Conservation (phyloP, 345 rosid genomes). For the Melastoma malabathricum region DNA sequence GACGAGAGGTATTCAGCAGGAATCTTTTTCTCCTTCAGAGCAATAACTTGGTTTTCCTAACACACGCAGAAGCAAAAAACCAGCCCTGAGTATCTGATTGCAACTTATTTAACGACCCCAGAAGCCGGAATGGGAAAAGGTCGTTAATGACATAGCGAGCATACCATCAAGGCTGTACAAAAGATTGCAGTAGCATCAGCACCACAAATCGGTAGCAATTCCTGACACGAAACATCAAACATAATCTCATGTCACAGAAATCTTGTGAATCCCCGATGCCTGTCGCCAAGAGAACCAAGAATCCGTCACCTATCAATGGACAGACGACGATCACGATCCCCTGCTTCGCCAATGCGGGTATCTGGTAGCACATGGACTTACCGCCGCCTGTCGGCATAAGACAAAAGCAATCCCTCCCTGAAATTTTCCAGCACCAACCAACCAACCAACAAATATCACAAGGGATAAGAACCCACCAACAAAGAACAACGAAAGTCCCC, state of each 20-base stretch:
- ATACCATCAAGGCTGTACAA: slow-evolving; percentile 80
- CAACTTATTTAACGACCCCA: too few relatives aligned
- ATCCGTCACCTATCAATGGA: slow-evolving; percentile 68
- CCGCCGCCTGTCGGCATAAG: slow-evolving; percentile 99
- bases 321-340: slow-evolving; percentile 91
- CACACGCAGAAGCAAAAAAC: neutral
- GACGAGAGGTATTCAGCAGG: slow-evolving; percentile 89
- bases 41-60: slow-evolving; percentile 88
- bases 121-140: neutral
- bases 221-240: slow-evolving; percentile 4
- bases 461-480: neutral
- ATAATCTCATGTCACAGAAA: slow-evolving; percentile 2
- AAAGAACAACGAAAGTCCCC: neutral
- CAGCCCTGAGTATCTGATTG: slow-evolving; percentile 3
- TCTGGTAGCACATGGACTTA: slow-evolving; percentile 92
- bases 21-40: slow-evolving; percentile 79
- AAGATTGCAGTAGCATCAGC: slow-evolving; percentile 9
- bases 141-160: slow-evolving; percentile 5
- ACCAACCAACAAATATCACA: neutral
- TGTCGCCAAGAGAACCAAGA: neutral
- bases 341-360: slow-evolving; percentile 75
- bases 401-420: slow-evolving; percentile 89
- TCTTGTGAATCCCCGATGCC: neutral
- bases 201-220: slow-evolving; percentile 9
- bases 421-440: neutral